Evolutionary conservation across 192 early-diverging fungal genomes (phyloP).

Genomic region (Borealophlyctis nickersoniae): DNA sequence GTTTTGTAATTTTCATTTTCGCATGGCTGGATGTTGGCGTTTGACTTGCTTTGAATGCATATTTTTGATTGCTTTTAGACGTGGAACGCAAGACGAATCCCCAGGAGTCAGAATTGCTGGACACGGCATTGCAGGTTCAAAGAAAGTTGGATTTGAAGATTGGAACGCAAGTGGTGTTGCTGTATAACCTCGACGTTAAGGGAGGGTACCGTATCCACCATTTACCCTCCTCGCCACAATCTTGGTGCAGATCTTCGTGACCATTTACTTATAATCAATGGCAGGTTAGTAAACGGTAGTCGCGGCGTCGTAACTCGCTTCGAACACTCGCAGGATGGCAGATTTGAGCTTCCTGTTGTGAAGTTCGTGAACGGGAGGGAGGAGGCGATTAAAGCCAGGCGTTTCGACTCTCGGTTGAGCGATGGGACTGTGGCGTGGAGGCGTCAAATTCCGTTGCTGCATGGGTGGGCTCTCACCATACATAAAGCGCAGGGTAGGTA

Average conservation of each 20-base stretch:
- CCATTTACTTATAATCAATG: too few species aligned
- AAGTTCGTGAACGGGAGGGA: background rate
- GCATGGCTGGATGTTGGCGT: too few species aligned
- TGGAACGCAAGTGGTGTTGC: conserved; percentile 79
- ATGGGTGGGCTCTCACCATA: conserved; percentile 85
- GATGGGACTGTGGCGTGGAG: too few species aligned
- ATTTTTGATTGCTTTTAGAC: too few species aligned
- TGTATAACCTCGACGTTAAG: conserved; percentile 53
- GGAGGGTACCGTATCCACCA: too few species aligned
- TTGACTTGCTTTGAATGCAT: too few species aligned
- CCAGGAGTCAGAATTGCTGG: background rate
- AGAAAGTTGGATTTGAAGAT: conserved; percentile 60
- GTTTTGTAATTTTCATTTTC: too few species aligned
- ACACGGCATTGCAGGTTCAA: conserved; percentile 52
- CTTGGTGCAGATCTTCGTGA: too few species aligned
- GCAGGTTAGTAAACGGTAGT: conserved; percentile 82
- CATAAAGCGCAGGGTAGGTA: conserved; percentile 88
- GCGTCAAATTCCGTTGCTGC: conserved; percentile 74
- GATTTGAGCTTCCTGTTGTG: conserved; percentile 47
- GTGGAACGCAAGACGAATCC: too few species aligned
- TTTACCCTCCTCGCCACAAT: too few species aligned
- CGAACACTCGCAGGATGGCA: conserved; percentile 20
- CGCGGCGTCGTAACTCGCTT: conserved; percentile 59
- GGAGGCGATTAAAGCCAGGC: background rate
- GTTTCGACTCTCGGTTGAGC: too few species aligned